Evolutionary conservation across 2,329 filamentous ascomycete genomes (phyloP), one percentile per base, ranked within the genome.

Genomic region (Lasiodiplodia gonubiensis): DNA sequence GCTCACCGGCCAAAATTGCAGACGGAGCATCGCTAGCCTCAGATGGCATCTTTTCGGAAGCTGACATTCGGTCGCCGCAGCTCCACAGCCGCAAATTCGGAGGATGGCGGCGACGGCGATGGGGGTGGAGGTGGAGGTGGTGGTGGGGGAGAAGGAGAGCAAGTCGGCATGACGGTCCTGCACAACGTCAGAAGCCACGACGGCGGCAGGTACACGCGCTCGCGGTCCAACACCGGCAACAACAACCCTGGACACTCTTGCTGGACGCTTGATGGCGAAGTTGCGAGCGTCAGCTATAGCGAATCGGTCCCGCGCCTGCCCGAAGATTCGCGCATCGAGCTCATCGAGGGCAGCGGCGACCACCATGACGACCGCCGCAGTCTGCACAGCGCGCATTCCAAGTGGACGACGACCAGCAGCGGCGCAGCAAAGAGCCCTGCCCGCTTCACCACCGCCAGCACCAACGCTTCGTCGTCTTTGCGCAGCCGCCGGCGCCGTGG

Each of bases 91-190:
- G 46, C n/a, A n/a, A 21, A 37, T 12, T 16, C 59, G 27, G 59
- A 52, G 12, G 10, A 33, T n/a, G 46, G 18, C 2, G 21, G 27
- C 46, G n/a, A 14, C 2, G 57, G 27, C 39, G 57, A 27, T 42
- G 60, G 12, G 12, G 48, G 37, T 16, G 57, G 16, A 4, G 14
- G 27, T 37, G 55, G 55, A 46, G 33, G 54, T 46, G 39, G 5
- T 21, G 33, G 10, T 42, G 42, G 8, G 4, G 30, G 46, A n/a
- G 46, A 21, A 4, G 55, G 37, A n/a, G 65, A 67, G 33, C 55
- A 61, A 39, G 65, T 67, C 23, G 65, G 65, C 55, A 67, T 67
- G 65, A 67, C 65, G 5, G 53, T 67, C 54, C 54, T 67, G 12
- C 65, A 30, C 21, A 46, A 18, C 55, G 53, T 21, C 2, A n/a